Conservation (phyloP, 1,284 basidiomycete genomes). For the Boletus chippewaensis region DNA sequence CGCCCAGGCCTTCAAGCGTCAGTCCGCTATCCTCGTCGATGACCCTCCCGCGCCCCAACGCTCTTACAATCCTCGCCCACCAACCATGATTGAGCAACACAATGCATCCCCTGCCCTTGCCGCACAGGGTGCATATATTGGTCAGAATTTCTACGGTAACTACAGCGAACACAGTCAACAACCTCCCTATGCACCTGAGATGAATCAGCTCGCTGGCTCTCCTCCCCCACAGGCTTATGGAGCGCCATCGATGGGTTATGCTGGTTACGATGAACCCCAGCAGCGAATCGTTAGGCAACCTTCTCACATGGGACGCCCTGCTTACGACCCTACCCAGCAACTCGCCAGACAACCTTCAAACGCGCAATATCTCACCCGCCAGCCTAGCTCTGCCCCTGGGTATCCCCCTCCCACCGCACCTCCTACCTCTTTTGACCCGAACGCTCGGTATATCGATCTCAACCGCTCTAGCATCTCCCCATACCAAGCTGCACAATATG, state of each 20-base stretch:
- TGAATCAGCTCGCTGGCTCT: constrained; percentile 8
- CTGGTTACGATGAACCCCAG: constrained; percentile 23
- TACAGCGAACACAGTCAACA: constrained; percentile 37
- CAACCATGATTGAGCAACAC: constrained; percentile 51
- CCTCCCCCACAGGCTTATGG: constrained; percentile 18
- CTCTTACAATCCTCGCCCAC: constrained; percentile 43
- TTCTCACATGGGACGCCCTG: constrained; percentile 15
- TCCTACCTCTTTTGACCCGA: constrained; percentile 11
- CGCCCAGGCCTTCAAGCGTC: constrained; percentile 47
- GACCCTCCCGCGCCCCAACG: constrained; percentile 34
- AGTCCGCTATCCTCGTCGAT: constrained; percentile 51
- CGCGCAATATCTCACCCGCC: constrained; percentile 22
- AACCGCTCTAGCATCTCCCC: constrained; percentile 62
- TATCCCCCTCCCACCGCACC: constrained; percentile 15
- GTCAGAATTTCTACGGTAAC: constrained; percentile 28
- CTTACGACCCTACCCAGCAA: constrained; percentile 24
- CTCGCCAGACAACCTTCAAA: constrained; percentile 27
- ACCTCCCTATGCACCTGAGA: constrained; percentile 24
- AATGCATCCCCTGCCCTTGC: constrained; percentile 24
- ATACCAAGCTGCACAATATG: constrained; percentile 66
- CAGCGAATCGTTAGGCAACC: constrained; percentile 25
- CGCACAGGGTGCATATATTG: constrained; percentile 17
- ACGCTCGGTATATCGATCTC: constrained; percentile 53
- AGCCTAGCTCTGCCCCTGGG: constrained; percentile 15
- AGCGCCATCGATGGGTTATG: constrained; percentile 14